Percentiles rank a stretch among this genome's conserved stretches.
Conservation (phyloP, 2,329 filamentous ascomycete species). For the Aspergillus luchuensis region DNA sequence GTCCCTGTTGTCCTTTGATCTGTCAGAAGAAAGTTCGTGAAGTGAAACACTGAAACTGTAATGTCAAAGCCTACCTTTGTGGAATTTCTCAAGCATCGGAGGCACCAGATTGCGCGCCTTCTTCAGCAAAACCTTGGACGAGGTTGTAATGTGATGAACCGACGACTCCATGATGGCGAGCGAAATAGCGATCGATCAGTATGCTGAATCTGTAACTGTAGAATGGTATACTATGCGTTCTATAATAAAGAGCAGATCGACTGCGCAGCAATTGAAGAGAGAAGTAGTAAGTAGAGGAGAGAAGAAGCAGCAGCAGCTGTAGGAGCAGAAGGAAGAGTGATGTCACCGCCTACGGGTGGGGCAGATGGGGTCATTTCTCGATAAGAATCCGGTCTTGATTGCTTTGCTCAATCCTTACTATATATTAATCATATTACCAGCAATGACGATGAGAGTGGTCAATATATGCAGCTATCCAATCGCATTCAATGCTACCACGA, state of each 20-base stretch:
- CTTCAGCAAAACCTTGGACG: constrained; percentile 72
- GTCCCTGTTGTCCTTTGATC: constrained; percentile 76
- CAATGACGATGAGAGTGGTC: constrained; percentile 3
- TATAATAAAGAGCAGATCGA: background rate
- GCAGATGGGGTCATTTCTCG: constrained; percentile 18
- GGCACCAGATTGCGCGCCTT: constrained; percentile 90
- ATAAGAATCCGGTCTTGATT: constrained; percentile 7
- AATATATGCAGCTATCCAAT: background rate
- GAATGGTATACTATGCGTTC: background rate
- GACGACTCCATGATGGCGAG: constrained; percentile 33
- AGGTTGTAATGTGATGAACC: constrained; percentile 57
- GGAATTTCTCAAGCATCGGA: constrained; percentile 91
- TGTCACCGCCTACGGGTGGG: constrained; percentile 39
- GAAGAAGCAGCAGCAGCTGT: background rate
- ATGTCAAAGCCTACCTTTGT: constrained; percentile 70
- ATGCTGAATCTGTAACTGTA: background rate
- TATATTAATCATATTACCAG: background rate
- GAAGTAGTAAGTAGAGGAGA: background rate
- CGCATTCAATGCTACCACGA: background rate
- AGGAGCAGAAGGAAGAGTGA: constrained; percentile 26
- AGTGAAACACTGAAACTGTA: background rate
- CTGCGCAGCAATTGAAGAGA: background rate
- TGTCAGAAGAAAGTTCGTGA: background rate
- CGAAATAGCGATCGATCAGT: background rate
- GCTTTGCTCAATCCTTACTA: too few species aligned